Evolutionary conservation across 306 rosid genomes (phyloP).

Genomic region (Citrullus mucosospermus): DNA sequence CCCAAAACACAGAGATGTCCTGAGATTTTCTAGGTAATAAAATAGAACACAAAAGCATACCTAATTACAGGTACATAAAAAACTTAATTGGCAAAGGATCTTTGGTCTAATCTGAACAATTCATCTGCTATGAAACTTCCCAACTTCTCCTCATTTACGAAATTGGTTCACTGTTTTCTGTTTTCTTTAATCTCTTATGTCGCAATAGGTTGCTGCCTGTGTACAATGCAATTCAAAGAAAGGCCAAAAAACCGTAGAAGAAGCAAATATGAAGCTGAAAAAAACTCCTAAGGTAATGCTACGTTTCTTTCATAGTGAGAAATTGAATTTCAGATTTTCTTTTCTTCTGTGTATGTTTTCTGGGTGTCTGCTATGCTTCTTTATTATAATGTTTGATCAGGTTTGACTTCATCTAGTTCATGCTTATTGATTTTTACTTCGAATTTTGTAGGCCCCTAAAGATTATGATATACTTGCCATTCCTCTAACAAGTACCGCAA

Average conservation of each 20-base stretch:
- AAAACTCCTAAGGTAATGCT: conserved; percentile 65
- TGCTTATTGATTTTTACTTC: background rate
- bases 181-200: conserved; percentile 9
- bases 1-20: background rate
- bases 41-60: background rate
- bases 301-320: background rate
- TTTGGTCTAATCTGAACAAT: background rate
- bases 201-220: conserved; percentile 77
- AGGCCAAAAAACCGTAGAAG: conserved; percentile 69
- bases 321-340: background rate
- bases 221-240: conserved; percentile 75
- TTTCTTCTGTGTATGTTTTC: background rate
- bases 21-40: background rate
- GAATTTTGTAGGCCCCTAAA: conserved; percentile 61
- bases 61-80: background rate
- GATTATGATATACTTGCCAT: conserved; percentile 87
- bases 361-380: background rate
- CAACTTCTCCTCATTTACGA: background rate
- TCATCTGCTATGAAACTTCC: background rate
- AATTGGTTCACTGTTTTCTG: background rate
- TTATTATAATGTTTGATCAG: background rate
- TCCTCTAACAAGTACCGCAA: conserved; percentile 76
- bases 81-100: background rate
- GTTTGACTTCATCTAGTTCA: background rate
- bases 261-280: conserved; percentile 72